Conservation (phyloP, 768 basidiomycete genomes). For the Daedaleopsis sinensis region DNA sequence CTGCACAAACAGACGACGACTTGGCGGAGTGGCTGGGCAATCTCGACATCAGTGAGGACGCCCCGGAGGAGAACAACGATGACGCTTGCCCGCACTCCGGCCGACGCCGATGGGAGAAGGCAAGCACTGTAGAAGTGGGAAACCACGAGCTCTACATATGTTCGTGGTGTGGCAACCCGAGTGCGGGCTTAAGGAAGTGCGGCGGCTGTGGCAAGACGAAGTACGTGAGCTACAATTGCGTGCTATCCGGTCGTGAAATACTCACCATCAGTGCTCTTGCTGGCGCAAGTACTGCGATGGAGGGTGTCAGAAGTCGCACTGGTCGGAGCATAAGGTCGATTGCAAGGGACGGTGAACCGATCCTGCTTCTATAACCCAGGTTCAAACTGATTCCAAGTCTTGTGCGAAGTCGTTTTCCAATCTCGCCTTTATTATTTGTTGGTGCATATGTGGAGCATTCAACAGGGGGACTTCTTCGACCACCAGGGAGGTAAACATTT, state of each 20-base stretch:
- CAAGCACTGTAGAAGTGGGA: slow-evolving; percentile 31
- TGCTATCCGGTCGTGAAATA: background rate
- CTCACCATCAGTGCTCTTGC: background rate
- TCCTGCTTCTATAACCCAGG: too few species aligned
- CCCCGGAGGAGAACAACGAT: slow-evolving; percentile 29
- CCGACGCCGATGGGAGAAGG: background rate
- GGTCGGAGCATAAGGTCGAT: slow-evolving; percentile 36
- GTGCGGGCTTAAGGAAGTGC: slow-evolving; percentile 57
- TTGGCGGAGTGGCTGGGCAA: slow-evolving; percentile 61
- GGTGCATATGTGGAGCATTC: too few species aligned
- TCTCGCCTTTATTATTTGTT: too few species aligned
- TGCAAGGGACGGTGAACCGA: slow-evolving; percentile 25
- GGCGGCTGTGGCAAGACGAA: slow-evolving; percentile 45
- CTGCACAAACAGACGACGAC: slow-evolving; percentile 54
- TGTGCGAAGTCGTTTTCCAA: too few species aligned
- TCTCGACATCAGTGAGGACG: slow-evolving; percentile 39
- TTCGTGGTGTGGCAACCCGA: slow-evolving; percentile 68
- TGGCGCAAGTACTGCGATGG: slow-evolving; percentile 46
- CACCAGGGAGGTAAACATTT: too few species aligned
- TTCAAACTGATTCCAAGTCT: too few species aligned
- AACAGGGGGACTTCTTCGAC: too few species aligned
- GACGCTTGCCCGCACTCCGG: slow-evolving; percentile 42
- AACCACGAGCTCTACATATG: slow-evolving; percentile 58
- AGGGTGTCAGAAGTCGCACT: slow-evolving; percentile 41
- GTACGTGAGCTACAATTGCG: slow-evolving; percentile 25